A percentile compares a stretch with the other conserved stretches of the same genome.
Evolutionary conservation across 2,329 filamentous ascomycete species (phyloP).

Genomic region (Eurotiales sp.): DNA sequence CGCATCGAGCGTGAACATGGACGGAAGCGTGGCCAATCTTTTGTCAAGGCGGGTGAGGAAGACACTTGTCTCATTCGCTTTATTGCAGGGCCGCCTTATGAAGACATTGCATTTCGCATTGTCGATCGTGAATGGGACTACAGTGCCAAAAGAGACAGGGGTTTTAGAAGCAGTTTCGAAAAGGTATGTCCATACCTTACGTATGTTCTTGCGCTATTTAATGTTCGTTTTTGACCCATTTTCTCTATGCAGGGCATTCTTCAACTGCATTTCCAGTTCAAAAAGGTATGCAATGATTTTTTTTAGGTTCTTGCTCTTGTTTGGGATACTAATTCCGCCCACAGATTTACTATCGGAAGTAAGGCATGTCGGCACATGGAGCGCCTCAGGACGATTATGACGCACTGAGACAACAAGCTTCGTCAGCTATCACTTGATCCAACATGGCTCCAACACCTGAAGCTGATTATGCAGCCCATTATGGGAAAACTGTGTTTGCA

Average conservation of each 20-base stretch:
- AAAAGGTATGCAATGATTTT: conserved; percentile 65
- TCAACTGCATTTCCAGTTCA: conserved; percentile 97
- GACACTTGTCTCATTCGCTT: conserved; percentile 97
- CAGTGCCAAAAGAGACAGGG: conserved; percentile 87
- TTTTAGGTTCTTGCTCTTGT: not conserved
- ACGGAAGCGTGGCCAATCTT: conserved; percentile 82
- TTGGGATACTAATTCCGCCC: conserved; percentile 16
- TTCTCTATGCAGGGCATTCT: conserved; percentile 68
- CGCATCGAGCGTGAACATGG: conserved; percentile 93
- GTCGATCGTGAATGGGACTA: conserved; percentile 99
- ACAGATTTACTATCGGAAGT: conserved; percentile 50
- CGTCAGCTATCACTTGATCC: not conserved
- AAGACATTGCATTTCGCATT: conserved; percentile 94
- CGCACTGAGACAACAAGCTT: not conserved
- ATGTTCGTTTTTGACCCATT: conserved; percentile 14
- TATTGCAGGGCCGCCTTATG: conserved; percentile 90
- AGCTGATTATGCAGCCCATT: not conserved
- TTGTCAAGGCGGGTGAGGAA: conserved; percentile 89
- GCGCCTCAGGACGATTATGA: not conserved
- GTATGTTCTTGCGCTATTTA: not conserved
- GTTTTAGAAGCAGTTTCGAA: conserved; percentile 95
- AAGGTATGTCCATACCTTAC: conserved; percentile 68
- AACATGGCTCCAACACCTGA: not conserved
- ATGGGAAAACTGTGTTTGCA: not conserved
- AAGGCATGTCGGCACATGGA: conserved; percentile 15